phyloP scores from a whole-genome alignment of 2,329 filamentous ascomycete species.

The Sclerotinia sclerotiorum region DNA sequence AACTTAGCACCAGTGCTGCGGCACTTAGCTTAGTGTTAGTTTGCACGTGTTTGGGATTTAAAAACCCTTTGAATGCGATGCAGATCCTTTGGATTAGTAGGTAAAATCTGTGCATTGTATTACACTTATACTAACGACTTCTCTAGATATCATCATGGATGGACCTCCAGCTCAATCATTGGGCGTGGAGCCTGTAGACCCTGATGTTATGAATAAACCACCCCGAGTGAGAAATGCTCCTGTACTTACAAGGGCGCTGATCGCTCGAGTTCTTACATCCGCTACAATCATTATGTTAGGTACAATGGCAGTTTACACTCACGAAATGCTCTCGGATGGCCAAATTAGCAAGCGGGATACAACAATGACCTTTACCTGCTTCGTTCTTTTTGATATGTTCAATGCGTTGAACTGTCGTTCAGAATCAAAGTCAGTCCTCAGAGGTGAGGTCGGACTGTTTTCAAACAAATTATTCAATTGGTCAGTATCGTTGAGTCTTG shows the following conservation, averaged over 20 bases:
- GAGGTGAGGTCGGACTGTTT: conserved; percentile 79
- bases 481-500: conserved; percentile 79
- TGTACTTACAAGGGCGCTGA: conserved; percentile 81
- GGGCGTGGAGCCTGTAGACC: conserved; percentile 92
- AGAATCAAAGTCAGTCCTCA: conserved; percentile 83
- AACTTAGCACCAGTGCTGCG: conserved; percentile 94
- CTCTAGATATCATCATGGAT: conserved; percentile 96
- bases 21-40: conserved; percentile 87
- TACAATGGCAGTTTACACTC: conserved; percentile 86
- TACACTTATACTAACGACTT: conserved; percentile 22
- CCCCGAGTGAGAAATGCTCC: conserved; percentile 84
- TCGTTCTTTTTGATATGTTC: conserved; percentile 99
- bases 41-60: conserved; percentile 89
- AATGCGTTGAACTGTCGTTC: conserved; percentile 93
- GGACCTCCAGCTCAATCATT: conserved; percentile 95
- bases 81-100: conserved; percentile 99
- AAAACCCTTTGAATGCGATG: conserved; percentile 97
- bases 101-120: conserved; percentile 42
- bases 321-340: conserved; percentile 83
- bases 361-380: conserved; percentile 99
- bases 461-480: conserved; percentile 96
- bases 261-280: conserved; percentile 82
- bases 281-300: conserved; percentile 88
- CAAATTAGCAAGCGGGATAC: conserved; percentile 89
- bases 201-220: conserved; percentile 87